Conservation (phyloP, 345 rosid genomes). For the Boechera retrofracta region DNA sequence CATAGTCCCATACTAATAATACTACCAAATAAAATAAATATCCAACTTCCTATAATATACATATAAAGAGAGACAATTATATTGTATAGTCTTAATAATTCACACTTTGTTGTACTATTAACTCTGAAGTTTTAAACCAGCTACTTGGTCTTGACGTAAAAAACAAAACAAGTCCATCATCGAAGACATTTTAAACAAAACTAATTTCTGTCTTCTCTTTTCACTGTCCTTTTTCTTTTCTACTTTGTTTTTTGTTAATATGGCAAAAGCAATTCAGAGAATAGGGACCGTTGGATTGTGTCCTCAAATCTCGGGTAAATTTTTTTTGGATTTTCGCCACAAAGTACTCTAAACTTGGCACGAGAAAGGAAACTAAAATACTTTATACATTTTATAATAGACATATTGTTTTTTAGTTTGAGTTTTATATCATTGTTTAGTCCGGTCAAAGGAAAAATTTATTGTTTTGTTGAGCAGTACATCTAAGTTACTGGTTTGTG, state of each 20-base stretch:
- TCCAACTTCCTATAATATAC: slow-evolving; percentile 20
- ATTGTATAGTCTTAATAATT: slow-evolving; percentile 30
- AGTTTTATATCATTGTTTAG: background rate
- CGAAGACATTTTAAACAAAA: slow-evolving; percentile 34
- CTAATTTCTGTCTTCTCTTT: slow-evolving; percentile 41
- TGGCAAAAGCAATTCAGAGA: slow-evolving; percentile 20
- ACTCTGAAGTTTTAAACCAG: slow-evolving; percentile 37
- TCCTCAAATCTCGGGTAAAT: background rate
- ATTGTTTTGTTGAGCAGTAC: background rate
- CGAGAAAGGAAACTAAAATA: slow-evolving; percentile 28
- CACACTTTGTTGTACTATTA: slow-evolving; percentile 36
- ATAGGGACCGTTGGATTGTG: slow-evolving; percentile 38
- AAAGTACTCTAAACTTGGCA: slow-evolving; percentile 14
- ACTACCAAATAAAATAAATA: slow-evolving; percentile 37
- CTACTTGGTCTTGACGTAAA: slow-evolving; percentile 38
- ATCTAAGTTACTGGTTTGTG: too few species aligned
- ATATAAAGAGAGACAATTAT: slow-evolving; percentile 25
- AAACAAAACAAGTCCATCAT: slow-evolving; percentile 42
- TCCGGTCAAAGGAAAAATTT: background rate
- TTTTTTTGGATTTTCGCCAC: slow-evolving; percentile 2
- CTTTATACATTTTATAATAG: background rate
- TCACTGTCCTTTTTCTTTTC: slow-evolving; percentile 37
- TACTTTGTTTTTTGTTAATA: background rate
- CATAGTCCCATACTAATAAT: slow-evolving; percentile 43
- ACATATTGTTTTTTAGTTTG: background rate